A percentile compares a stretch with the other conserved stretches of the same genome.
phyloP scores from a whole-genome alignment of 2,329 filamentous ascomycete species.

The Fusarium sp. region DNA sequence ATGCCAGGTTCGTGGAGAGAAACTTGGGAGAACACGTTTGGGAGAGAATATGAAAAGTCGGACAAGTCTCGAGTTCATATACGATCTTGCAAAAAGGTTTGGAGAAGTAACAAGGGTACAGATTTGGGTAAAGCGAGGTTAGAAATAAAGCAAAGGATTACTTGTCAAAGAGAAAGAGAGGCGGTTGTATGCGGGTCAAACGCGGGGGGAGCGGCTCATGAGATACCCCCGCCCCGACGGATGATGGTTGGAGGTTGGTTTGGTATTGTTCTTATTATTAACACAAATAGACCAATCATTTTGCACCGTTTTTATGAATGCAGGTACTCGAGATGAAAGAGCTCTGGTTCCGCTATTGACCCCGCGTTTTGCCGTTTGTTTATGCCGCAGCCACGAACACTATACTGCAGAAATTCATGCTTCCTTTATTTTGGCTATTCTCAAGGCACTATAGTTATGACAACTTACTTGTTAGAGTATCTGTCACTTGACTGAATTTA shows the following conservation, averaged over 20 bases:
- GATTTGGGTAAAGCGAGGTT: neutral
- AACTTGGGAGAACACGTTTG: conserved; percentile 6
- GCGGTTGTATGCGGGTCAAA: conserved; percentile 38
- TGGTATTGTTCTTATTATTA: neutral
- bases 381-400: conserved; percentile 1
- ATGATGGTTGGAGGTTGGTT: conserved; percentile 3
- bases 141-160: conserved; percentile 10
- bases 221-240: conserved; percentile 1
- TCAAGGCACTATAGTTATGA: no score
- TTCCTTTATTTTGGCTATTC: neutral
- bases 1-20: neutral
- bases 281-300: conserved; percentile 10
- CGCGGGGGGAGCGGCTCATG: conserved; percentile 18
- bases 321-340: conserved; percentile 1
- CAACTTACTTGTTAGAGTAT: no score
- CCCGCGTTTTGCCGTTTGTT: conserved; percentile 17
- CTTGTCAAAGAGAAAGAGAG: conserved; percentile 14
- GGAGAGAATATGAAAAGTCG: conserved; percentile 7
- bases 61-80: conserved; percentile 33
- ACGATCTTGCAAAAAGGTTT: conserved; percentile 12
- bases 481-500: no score
- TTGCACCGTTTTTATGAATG: conserved; percentile 7
- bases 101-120: conserved; percentile 1
- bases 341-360: conserved; percentile 19
- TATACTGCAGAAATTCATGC: neutral